Base-by-base conservation (phyloP, 768 basidiomycete species). In the Podaxis mareebaensis region DNA sequence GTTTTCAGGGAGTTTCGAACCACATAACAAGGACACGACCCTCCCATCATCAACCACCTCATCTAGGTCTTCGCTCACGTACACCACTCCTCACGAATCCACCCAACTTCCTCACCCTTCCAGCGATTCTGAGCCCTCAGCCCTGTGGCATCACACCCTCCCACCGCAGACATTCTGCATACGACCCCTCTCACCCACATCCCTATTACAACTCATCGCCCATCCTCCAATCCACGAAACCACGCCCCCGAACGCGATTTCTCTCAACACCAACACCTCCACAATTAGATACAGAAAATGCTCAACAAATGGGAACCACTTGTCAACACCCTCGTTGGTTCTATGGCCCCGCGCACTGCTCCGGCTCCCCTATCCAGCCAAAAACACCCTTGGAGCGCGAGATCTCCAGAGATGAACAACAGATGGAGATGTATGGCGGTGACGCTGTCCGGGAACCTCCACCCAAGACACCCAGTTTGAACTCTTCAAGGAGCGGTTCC, bases 391-490 rank as follows among this genome's bases (percentile, higher is more conserved):
- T 64, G 28, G 60, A 64, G 15, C 60, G 56, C n/a, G 55, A 40
- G 28, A 54, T 65, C 4, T 17, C 46, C 11, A 26, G 53, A 22
- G 64, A 57, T 4, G 70, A 72, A 44, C 60, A 66, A 46, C 59
- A 66, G 15, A 64, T 72, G 3, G 69, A 71, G 39, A 67, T 69
- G 60, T 74, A 74, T 64, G 73, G 73, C 20, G 74, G 71, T 2
- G 73, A 73, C 54, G 73, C 71, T 39, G 68, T 73, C 1, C 66
- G 68, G 2, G 57, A 65, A 1, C 65, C 69, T 2, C 72, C 58
- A 61, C 48, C 20, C 24, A 51, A 58, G 40, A 20, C 53, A 11
- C 11, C 49, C 38, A 40, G 42, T 17, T 12, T n/a, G 1, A 17
- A 17, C 1, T 44, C 42, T 13, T 24, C 22, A n/a, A 51, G 57